Evolutionary conservation across 495 filamentous ascomycete species (phyloP).

Genomic region (Chlorociboria aeruginascens): DNA sequence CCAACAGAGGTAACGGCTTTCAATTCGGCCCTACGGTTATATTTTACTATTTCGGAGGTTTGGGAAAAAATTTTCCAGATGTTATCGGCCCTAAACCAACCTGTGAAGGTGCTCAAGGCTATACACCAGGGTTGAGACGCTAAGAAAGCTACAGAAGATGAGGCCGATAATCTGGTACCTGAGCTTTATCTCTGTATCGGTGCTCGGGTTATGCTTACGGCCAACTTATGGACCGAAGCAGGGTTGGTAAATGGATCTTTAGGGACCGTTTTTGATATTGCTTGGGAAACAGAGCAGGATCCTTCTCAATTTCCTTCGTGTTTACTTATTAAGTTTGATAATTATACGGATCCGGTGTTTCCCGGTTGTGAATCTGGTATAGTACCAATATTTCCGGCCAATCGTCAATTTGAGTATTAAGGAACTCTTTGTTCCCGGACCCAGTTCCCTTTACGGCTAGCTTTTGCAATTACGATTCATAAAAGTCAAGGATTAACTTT

Average conservation of each 20-base stretch:
- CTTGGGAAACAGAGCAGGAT: background rate
- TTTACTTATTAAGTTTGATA: slow-evolving; percentile 2
- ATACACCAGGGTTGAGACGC: background rate
- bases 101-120: slow-evolving; percentile 1
- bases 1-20: background rate
- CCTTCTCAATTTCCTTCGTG: background rate
- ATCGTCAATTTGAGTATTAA: slow-evolving; percentile 4
- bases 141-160: background rate
- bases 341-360: slow-evolving; percentile 1
- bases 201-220: background rate
- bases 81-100: background rate
- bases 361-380: background rate
- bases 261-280: background rate
- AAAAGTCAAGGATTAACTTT: slow-evolving; percentile 11
- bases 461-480: slow-evolving; percentile 11
- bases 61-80: background rate
- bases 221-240: slow-evolving; percentile 1
- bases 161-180: slow-evolving; percentile 1
- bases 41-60: slow-evolving; percentile 4
- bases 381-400: slow-evolving; percentile 3
- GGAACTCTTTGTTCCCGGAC: slow-evolving; percentile 1
- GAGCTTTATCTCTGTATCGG: slow-evolving; percentile 1
- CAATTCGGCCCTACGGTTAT: background rate
- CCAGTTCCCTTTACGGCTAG: slow-evolving; percentile 6
- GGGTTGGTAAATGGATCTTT: slow-evolving; percentile 2